Evolutionary conservation across 1,284 basidiomycete species (phyloP).

Genomic region (Prillingera fragicola): DNA sequence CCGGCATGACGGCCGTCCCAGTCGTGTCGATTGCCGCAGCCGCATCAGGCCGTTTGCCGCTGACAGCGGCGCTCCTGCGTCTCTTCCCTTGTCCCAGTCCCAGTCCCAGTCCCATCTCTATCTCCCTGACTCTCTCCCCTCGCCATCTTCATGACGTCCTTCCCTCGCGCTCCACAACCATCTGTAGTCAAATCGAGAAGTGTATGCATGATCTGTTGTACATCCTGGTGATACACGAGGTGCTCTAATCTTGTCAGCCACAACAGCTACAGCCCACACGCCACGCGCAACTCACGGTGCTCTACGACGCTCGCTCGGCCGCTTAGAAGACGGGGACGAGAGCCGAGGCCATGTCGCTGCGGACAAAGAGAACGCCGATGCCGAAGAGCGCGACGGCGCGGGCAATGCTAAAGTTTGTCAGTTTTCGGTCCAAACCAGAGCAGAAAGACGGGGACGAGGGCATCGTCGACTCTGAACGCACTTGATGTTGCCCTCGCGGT

Average conservation of each 20-base stretch:
- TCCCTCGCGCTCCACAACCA: no score
- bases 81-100: no score
- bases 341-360: slow-evolving; percentile 12
- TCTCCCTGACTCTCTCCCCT: no score
- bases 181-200: no score
- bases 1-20: no score
- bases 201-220: slow-evolving; percentile 23
- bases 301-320: neutral
- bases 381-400: slow-evolving; percentile 20
- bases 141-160: no score
- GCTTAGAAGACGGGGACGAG: slow-evolving; percentile 20
- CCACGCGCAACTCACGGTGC: neutral
- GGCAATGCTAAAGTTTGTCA: slow-evolving; percentile 15
- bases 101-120: no score
- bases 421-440: neutral
- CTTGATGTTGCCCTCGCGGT: slow-evolving; percentile 22
- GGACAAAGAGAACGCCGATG: slow-evolving; percentile 15
- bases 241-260: neutral
- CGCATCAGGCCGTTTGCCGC: no score
- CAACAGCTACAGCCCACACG: neutral
- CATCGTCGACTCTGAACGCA: slow-evolving; percentile 3
- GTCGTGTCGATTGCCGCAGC: no score
- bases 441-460: neutral
- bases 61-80: no score
- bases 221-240: slow-evolving; percentile 15